A percentile compares a stretch with the other conserved stretches of the same genome.
Conservation (phyloP, 768 basidiomycete genomes). For the Podaxis mareebaensis region DNA sequence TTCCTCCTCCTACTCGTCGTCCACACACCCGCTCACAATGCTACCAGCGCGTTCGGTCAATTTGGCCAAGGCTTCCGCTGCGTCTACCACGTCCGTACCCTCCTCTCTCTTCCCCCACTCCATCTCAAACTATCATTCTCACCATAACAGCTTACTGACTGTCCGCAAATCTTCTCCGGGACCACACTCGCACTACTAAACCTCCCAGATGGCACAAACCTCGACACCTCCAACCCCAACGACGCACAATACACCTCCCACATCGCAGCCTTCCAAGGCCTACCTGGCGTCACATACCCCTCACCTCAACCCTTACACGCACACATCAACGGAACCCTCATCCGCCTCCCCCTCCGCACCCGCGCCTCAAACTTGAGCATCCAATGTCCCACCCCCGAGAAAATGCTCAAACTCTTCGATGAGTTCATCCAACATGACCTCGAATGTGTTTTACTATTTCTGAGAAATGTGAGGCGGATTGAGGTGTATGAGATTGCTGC, state of each 20-base stretch:
- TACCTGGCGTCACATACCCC: slow-evolving; percentile 18
- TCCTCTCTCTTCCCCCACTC: background rate
- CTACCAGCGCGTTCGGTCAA: slow-evolving; percentile 48
- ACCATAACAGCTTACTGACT: slow-evolving; percentile 42
- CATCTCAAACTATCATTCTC: background rate
- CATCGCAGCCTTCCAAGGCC: slow-evolving; percentile 1
- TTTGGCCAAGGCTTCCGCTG: slow-evolving; percentile 51
- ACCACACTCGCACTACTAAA: slow-evolving; percentile 40
- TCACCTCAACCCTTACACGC: background rate
- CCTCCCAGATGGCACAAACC: slow-evolving; percentile 35
- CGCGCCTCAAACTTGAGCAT: slow-evolving; percentile 32
- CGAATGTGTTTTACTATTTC: slow-evolving; percentile 40
- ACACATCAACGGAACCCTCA: slow-evolving; percentile 38
- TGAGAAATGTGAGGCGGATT: slow-evolving; percentile 37
- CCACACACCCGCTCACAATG: background rate
- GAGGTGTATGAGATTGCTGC: slow-evolving; percentile 37
- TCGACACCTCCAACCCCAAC: slow-evolving; percentile 17
- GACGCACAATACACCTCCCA: slow-evolving; percentile 5
- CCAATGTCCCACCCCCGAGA: slow-evolving; percentile 27
- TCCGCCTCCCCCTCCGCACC: slow-evolving; percentile 46
- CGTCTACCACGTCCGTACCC: slow-evolving; percentile 47
- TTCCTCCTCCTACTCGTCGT: background rate
- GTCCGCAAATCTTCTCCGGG: slow-evolving; percentile 46
- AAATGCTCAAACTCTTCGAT: slow-evolving; percentile 36
- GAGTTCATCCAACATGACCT: slow-evolving; percentile 42